Conservation (phyloP, 495 filamentous ascomycete species). For the Opeltia flavorubescens region DNA sequence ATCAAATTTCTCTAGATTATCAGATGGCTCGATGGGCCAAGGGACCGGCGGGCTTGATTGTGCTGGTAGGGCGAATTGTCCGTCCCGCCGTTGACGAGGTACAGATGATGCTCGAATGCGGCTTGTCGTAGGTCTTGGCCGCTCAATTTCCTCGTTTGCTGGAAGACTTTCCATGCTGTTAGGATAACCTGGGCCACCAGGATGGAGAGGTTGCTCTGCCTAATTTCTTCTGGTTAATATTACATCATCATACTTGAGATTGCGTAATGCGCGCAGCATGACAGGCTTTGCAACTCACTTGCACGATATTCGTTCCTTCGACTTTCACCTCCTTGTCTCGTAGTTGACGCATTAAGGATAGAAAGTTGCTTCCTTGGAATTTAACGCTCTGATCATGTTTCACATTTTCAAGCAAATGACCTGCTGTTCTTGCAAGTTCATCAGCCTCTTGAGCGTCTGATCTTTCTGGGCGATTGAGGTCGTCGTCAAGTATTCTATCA, state of each 20-base stretch:
- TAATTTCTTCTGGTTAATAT: conserved; percentile 23
- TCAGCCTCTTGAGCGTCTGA: conserved; percentile 35
- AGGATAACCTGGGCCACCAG: conserved; percentile 36
- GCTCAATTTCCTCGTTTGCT: neutral
- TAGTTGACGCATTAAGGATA: conserved; percentile 58
- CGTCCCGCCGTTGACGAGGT: too few relatives aligned
- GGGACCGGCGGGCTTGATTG: too few relatives aligned
- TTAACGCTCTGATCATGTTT: conserved; percentile 53
- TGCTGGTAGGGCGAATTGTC: too few relatives aligned
- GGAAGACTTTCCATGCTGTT: neutral
- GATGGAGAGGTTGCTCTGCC: conserved; percentile 36
- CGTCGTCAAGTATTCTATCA: conserved; percentile 31
- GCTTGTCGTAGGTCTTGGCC: neutral
- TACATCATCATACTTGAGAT: conserved; percentile 26
- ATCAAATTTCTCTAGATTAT: too few relatives aligned
- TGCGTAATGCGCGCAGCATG: conserved; percentile 21
- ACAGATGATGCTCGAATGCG: neutral
- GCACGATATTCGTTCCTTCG: conserved; percentile 38
- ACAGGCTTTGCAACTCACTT: conserved; percentile 36
- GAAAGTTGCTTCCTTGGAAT: conserved; percentile 65
- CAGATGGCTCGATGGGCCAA: too few relatives aligned
- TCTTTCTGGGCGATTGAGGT: conserved; percentile 13
- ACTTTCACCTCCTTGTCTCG: conserved; percentile 39
- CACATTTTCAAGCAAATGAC: conserved; percentile 54
- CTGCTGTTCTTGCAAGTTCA: conserved; percentile 58